Evolutionary conservation across 2,329 filamentous ascomycete species (phyloP).

Genomic region (Gremmenia infestans): DNA sequence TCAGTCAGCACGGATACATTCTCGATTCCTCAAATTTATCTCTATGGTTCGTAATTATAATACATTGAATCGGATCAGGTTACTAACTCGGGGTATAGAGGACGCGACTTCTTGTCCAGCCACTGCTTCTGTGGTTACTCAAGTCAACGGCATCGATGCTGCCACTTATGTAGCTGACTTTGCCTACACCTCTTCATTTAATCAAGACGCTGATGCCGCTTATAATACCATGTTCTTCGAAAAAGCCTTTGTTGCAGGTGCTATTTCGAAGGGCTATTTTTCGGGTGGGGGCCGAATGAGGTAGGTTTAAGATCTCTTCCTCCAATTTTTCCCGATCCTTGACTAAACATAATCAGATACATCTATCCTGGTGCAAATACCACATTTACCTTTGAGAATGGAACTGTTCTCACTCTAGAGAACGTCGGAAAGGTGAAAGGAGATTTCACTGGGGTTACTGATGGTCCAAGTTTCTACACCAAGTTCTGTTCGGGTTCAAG

Average conservation of each 20-base stretch:
- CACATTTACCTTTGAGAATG: conserved; percentile 37
- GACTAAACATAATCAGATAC: conserved; percentile 16
- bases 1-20: conserved; percentile 58
- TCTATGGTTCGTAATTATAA: conserved; percentile 35
- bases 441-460: conserved; percentile 28
- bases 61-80: too few species aligned
- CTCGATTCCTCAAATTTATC: conserved; percentile 52
- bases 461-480: conserved; percentile 26
- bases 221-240: conserved; percentile 40
- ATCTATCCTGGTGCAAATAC: conserved; percentile 38
- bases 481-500: conserved; percentile 19
- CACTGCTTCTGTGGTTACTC: conserved; percentile 42
- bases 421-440: conserved; percentile 35
- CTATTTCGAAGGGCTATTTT: conserved; percentile 33
- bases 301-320: conserved; percentile 14
- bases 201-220: conserved; percentile 38
- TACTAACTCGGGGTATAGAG: conserved; percentile 16
- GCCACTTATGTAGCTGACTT: conserved; percentile 44
- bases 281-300: conserved; percentile 33
- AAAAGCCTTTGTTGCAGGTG: conserved; percentile 25
- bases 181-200: conserved; percentile 32
- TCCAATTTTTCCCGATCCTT: background rate
- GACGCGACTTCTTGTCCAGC: conserved; percentile 41
- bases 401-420: conserved; percentile 30
- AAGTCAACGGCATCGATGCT: conserved; percentile 54